Evolutionary conservation across 345 rosid genomes (phyloP), one percentile per base, ranked within the genome.

Genomic region (Moricandia arvensis): DNA sequence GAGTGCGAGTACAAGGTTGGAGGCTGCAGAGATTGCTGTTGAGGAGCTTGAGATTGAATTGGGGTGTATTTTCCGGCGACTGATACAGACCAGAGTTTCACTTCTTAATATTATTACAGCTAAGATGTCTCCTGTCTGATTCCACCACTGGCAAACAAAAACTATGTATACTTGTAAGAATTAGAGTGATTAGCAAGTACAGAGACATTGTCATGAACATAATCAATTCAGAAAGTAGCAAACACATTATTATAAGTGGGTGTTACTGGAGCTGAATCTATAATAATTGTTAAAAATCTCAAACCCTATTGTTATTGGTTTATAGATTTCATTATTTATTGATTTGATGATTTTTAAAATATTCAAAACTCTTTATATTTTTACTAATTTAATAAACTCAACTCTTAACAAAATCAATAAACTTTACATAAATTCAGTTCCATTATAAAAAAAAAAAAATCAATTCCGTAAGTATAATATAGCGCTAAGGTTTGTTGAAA

Each of bases 41-140:
- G 86, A 90, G 60, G 85, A 87, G 73, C 91, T 90, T 60, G 90
- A 86, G 74, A 76, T 75, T 7, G 96, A 92, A 79, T 7, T 90
- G 7, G 84, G 84, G 21, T 87, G 84, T 80, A 92, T 91, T 69
- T 85, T 78, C 26, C 74, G 91, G 73, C 81, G 92, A 4, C 78
- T 90, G 80, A 91, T 91, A 57, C 91, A 90, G 78, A 88, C 97
- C 34, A 90, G 97, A 80, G 93, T 83, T 76, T 85, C 85, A 26
- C 96, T 90, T 78, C 89, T 87, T 6, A 92, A 90, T 80, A 85
- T 90, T 79, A 86, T 86, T 35, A 74, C 71, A 65, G 71, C 77
- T 30, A 84, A 66, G 24, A 31, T 59, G 43, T 68, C 73, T 69
- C 38, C 68, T 55, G 66, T 68, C 59, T 66, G 67, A 64, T 54